These are phyloP conservation scores for Ceratobasidium sp. DNA, from an alignment of 1,284 basidiomycete genomes.

Conservation along the genomic window DNA sequence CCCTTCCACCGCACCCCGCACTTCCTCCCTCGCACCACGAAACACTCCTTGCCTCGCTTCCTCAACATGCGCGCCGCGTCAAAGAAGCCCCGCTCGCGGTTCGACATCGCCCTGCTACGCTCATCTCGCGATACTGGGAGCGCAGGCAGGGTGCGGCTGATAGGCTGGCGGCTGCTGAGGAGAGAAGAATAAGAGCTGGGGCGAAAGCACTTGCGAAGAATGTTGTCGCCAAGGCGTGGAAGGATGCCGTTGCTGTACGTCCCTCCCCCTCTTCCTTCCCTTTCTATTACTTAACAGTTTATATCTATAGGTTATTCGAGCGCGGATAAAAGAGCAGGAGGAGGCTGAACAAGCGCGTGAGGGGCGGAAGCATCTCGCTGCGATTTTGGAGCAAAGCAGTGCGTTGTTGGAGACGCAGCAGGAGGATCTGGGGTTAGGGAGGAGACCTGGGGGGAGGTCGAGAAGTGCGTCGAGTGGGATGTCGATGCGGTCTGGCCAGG, in stretches of 20 bases:
- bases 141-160: constrained; percentile 36
- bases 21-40: constrained; percentile 12
- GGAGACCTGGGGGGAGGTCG: constrained; percentile 49
- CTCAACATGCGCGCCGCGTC: constrained; percentile 21
- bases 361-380: constrained; percentile 89
- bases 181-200: constrained; percentile 17
- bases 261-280: not conserved
- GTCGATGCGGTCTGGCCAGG: constrained; percentile 48
- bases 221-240: constrained; percentile 84
- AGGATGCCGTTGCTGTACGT: constrained; percentile 87
- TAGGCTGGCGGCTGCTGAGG: constrained; percentile 22
- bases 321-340: constrained; percentile 69
- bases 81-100: constrained; percentile 14
- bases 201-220: constrained; percentile 58
- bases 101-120: constrained; percentile 26
- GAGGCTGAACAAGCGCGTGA: constrained; percentile 75
- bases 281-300: constrained; percentile 32
- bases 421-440: constrained; percentile 67
- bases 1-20: constrained; percentile 12
- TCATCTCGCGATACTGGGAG: constrained; percentile 38
- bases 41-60: constrained; percentile 17
- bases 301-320: constrained; percentile 73
- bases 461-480: constrained; percentile 50
- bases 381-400: constrained; percentile 90
- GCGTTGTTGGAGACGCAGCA: constrained; percentile 89